Evolutionary conservation across 2,329 filamentous ascomycete genomes (phyloP), one percentile per base, ranked within the genome.

Genomic region (Grosmannia clavigera): DNA sequence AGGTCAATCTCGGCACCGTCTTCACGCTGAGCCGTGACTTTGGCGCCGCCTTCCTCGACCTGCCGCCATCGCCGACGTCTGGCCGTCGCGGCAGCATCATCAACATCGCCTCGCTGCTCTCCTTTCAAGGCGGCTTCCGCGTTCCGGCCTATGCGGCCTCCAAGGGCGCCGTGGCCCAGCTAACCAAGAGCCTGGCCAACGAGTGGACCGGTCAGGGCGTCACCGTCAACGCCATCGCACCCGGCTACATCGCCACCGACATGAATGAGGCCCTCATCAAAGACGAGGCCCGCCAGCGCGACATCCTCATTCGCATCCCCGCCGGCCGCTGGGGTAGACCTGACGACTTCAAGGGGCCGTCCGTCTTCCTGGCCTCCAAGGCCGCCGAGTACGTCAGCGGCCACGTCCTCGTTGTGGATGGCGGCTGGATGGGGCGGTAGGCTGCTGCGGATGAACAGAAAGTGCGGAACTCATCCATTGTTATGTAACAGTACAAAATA

Each of bases 201-300:
- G 89, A 95, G 74, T 96, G 91, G 91, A 83, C 85, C 0, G 72
- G 77, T n/a, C 81, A 84, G 68, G 90, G 90, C 2, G 80, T 96
- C 63, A 89, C 81, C 1, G 90, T 96, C 50, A 96, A 96, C 71
- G 89, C 87, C 9, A 89, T 96, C 68, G 90, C 91, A 2, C 91
- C 91, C 0, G 91, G 91, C 0, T 96, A 96, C 72, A 89, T 95
- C 66, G 88, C 82, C 57, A 96, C 91, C n/a, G 91, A 96, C 62
- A 96, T 96, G 92, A 96, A 96, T 71, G 81, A 79, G 65, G 91
- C 90, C 3, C 73, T 96, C 68, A 82, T 95, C 52, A 81, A 85
- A 57, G 85, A 96, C 71, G 72, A 81, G 67, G 81, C 80, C 65
- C 76, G 91, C 43, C 79, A 87, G 62, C 82, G 78, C 64, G 86